Base-by-base conservation (phyloP, 2,329 filamentous ascomycete genomes). In the Salinomyces thailandicus region DNA sequence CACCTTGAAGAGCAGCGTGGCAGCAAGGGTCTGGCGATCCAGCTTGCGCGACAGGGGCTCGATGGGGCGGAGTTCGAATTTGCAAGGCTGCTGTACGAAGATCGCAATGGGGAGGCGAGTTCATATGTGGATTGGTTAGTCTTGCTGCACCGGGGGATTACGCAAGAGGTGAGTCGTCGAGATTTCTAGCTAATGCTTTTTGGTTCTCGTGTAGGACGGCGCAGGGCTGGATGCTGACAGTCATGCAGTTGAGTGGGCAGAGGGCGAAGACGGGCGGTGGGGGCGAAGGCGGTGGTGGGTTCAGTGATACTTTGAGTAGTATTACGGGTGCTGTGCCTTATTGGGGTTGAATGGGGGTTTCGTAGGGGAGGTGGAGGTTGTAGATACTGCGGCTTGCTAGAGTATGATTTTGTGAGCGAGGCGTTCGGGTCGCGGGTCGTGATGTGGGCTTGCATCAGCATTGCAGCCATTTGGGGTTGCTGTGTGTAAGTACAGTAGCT, bases 121-220 rank as follows among this genome's bases (percentile, higher is more conserved):
- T 93, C 84, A 57, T 98, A 96, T 62, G 91, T 96, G 20, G 91
- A 98, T 64, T 98, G 91, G 91, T 69, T 98, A 53, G 91, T 98
- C 39, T 84, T 94, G 61, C 73, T 96, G 44, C 91, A 98, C 63
- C 81, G 89, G 51, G 79, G 83, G 49, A 91, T 98, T 46, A 87
- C 94, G 58, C 69, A 94, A 46, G 91, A 98, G 60, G 67, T 68
- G 56, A 51, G 58, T 52, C 13, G 9, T 9, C 9, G 9, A 9
- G 9, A 15, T 33, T 34, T 7, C 29, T 18, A 14, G 5, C 4
- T 19, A 28, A n/a, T 18, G 5, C 7, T n/a, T n/a, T n/a, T n/a
- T n/a, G n/a, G n/a, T n/a, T n/a, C n/a, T n/a, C n/a, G n/a, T n/a
- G n/a, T 31, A 16, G 28, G 16, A 30, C 20, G 4, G 16, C 28